These are phyloP conservation scores for Suillus cothurnatus DNA, from an alignment of 768 basidiomycete genomes.

Conservation along the genomic window DNA sequence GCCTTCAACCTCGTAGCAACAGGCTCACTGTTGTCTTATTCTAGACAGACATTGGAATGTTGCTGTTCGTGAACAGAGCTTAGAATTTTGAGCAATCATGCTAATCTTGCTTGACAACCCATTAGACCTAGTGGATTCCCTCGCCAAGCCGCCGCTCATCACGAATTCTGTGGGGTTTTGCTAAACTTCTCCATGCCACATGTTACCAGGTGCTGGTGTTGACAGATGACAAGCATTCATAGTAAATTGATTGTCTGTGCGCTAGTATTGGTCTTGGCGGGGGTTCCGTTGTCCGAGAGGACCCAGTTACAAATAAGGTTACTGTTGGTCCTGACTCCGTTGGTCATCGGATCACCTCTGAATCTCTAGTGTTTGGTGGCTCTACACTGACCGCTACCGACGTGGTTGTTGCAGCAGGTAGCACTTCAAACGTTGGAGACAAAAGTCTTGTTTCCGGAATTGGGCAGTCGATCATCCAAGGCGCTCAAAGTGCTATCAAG, in stretches of 20 bases:
- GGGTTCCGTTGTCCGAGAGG: conserved; percentile 52
- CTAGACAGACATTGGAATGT: conserved; percentile 60
- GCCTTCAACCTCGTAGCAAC: conserved; percentile 9
- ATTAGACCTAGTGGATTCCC: conserved; percentile 56
- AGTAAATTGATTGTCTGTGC: conserved; percentile 4
- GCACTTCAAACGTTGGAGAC: conserved; percentile 32
- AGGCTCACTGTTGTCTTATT: conserved; percentile 9
- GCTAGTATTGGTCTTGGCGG: conserved; percentile 63
- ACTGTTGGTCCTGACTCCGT: conserved; percentile 68
- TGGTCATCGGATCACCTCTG: conserved; percentile 52
- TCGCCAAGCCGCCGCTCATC: conserved; percentile 61
- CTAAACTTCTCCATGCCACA: conserved; percentile 66
- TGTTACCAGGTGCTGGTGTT: conserved; percentile 37
- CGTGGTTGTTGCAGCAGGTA: conserved; percentile 47
- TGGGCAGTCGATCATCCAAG: conserved; percentile 29
- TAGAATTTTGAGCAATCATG: not conserved
- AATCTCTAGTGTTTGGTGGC: conserved; percentile 60
- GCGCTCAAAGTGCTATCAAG: conserved; percentile 45
- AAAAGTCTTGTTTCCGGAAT: conserved; percentile 23
- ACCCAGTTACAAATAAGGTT: conserved; percentile 38
- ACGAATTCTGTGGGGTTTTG: conserved; percentile 60
- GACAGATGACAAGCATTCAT: conserved; percentile 2
- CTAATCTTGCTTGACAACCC: conserved; percentile 15
- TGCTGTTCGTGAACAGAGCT: conserved; percentile 37
- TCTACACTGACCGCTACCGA: conserved; percentile 62